Evolutionary conservation across 257 asterid genomes (phyloP).

Genomic region (Nicotiana benthamiana): DNA sequence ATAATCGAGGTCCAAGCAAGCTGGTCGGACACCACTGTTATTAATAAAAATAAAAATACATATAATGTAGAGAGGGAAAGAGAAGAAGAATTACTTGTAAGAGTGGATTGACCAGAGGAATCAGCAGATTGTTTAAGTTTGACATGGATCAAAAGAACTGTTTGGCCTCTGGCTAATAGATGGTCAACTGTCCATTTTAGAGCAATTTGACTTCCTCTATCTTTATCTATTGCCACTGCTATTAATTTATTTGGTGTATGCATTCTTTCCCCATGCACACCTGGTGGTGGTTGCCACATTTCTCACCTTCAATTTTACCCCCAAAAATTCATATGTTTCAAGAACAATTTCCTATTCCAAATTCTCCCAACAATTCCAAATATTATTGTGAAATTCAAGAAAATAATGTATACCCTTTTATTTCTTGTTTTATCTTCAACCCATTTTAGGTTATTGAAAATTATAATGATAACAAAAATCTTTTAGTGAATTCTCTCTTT

Average conservation of each 20-base stretch:
- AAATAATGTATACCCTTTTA: not conserved
- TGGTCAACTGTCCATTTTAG: slow-evolving; percentile 63
- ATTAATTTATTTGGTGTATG: slow-evolving; percentile 1
- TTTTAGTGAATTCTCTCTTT: not conserved
- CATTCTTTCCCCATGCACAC: not conserved
- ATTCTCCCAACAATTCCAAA: not conserved
- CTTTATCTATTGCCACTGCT: slow-evolving; percentile 22
- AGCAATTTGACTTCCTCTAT: slow-evolving; percentile 21
- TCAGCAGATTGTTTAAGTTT: slow-evolving; percentile 30
- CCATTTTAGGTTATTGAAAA: not conserved
- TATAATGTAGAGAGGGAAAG: not conserved
- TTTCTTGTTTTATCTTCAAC: not conserved
- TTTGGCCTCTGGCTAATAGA: slow-evolving; percentile 60
- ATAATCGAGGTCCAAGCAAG: slow-evolving; percentile 1
- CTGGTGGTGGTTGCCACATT: not conserved
- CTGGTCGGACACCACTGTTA: not conserved
- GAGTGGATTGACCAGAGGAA: slow-evolving; percentile 25
- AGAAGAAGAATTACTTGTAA: slow-evolving; percentile 36
- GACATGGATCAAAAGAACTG: slow-evolving; percentile 66
- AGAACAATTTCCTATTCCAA: not conserved
- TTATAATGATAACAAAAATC: not conserved
- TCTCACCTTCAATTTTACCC: not conserved
- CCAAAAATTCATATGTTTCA: not conserved
- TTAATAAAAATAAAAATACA: not conserved
- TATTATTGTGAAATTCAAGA: not conserved